A percentile compares a stretch with the other conserved stretches of the same genome.
Evolutionary conservation across 306 rosid genomes (phyloP).

Genomic region (Citrullus amarus): DNA sequence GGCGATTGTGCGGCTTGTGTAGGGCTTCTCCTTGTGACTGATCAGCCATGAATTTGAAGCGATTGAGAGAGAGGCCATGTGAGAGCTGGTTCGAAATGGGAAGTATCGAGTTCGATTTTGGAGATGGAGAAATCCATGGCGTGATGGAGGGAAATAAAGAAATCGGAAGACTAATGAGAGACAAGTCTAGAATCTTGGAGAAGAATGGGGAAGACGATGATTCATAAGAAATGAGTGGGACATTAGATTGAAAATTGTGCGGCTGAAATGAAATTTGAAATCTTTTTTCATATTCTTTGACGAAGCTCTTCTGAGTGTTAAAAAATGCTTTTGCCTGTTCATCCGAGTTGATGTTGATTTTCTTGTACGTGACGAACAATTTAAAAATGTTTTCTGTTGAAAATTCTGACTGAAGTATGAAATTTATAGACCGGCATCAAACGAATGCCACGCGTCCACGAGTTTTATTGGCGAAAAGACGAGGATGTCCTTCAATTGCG

Average conservation of each 20-base stretch:
- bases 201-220: not conserved
- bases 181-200: slow-evolving; percentile 1
- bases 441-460: not conserved
- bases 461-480: not conserved
- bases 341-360: not conserved
- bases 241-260: not conserved
- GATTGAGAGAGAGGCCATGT: slow-evolving; percentile 44
- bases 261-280: not conserved
- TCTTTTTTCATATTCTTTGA: not conserved
- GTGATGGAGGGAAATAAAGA: not conserved
- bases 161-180: not conserved
- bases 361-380: not conserved
- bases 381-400: not conserved
- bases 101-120: not conserved
- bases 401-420: not conserved
- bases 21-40: slow-evolving; percentile 1
- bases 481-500: not conserved
- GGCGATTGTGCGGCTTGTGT: not conserved
- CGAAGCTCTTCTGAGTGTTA: not conserved
- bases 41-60: slow-evolving; percentile 15
- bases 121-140: not conserved
- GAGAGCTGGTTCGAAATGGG: not conserved
- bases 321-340: not conserved
- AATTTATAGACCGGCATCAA: not conserved
- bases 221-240: not conserved